Conservation (phyloP, 129 eudicot species). For the Centella asiatica region DNA sequence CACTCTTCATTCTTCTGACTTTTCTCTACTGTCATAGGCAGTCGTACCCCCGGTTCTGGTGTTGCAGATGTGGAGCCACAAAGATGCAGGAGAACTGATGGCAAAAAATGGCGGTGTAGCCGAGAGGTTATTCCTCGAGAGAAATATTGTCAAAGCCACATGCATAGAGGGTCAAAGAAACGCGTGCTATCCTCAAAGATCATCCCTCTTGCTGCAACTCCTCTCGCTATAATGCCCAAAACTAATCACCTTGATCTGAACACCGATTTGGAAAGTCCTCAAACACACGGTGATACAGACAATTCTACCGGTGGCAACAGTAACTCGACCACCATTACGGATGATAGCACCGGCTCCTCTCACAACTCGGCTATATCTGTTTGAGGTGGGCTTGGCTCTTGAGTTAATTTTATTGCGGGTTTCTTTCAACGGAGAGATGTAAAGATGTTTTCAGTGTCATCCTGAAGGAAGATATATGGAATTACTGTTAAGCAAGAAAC, state of each 20-base stretch:
- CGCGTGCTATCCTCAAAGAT: not conserved
- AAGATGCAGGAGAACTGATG: constrained; percentile 63
- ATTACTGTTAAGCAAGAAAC: not conserved
- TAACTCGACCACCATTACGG: constrained; percentile 33
- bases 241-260: constrained; percentile 24
- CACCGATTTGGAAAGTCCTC: constrained; percentile 16
- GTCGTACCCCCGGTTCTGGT: not conserved
- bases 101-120: constrained; percentile 52
- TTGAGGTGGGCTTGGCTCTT: not conserved
- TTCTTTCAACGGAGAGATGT: not conserved
- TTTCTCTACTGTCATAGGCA: constrained; percentile 6
- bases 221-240: constrained; percentile 6
- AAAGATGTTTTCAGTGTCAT: not conserved
- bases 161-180: constrained; percentile 38
- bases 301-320: constrained; percentile 19
- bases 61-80: constrained; percentile 11
- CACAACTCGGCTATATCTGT: not conserved
- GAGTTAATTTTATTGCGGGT: not conserved
- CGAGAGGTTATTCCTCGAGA: constrained; percentile 22
- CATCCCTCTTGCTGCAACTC: constrained; percentile 2
- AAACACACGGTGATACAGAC: not conserved
- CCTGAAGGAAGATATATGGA: not conserved
- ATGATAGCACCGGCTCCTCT: constrained; percentile 14
- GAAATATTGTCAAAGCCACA: constrained; percentile 39
- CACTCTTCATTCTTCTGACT: not conserved